phyloP scores from a whole-genome alignment of 495 filamentous ascomycete species.

The Aspergillus sparsus region DNA sequence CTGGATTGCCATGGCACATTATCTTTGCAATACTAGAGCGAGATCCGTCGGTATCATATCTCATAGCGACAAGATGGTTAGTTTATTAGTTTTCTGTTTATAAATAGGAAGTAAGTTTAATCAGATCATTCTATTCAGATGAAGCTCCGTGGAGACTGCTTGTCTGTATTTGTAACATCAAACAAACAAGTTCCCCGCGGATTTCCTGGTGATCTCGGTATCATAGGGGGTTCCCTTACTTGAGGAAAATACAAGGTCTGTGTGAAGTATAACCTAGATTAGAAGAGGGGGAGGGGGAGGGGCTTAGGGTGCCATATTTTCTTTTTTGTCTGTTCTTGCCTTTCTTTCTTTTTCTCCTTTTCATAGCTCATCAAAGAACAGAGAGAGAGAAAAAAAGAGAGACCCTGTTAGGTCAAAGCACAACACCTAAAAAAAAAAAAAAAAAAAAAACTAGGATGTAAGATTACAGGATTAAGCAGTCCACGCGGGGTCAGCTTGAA shows the following conservation, averaged over 20 bases:
- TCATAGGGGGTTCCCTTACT: background rate
- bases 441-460: constrained; percentile 3
- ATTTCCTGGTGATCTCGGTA: constrained; percentile 1
- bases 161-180: constrained; percentile 17
- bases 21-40: background rate
- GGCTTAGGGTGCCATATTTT: constrained; percentile 3
- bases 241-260: background rate
- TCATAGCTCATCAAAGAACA: background rate
- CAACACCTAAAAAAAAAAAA: background rate
- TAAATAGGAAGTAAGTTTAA: background rate
- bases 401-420: background rate
- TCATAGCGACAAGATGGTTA: background rate
- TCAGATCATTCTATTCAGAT: background rate
- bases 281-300: constrained; percentile 10
- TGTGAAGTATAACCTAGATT: background rate
- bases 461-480: constrained; percentile 4
- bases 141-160: constrained; percentile 17
- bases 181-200: constrained; percentile 9
- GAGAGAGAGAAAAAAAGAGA: too few relatives aligned
- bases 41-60: constrained; percentile 1
- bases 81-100: background rate
- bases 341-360: background rate
- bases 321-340: background rate
- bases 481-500: constrained; percentile 16
- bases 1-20: too few relatives aligned